Percentiles rank a stretch among this genome's conserved stretches.
phyloP scores from a whole-genome alignment of 164 flowering plant genomes.

The Hamamelis virginiana region DNA sequence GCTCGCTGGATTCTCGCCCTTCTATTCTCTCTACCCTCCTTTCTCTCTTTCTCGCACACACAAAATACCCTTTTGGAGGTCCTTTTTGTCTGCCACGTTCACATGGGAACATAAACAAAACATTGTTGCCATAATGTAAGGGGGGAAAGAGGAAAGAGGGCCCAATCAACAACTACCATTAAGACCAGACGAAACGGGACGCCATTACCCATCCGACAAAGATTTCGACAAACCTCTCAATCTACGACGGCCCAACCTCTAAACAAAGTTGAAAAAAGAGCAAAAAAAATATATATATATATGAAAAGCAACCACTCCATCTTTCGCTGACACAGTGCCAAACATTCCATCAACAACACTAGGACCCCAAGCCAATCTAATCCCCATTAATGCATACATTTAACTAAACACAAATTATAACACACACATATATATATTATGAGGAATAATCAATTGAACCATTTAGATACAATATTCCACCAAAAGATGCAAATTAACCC shows the following conservation, averaged over 20 bases:
- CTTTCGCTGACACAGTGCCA: not conserved
- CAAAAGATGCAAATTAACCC: too few relatives aligned
- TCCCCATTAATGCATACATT: not conserved
- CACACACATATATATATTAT: not conserved
- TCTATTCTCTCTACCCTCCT: too few relatives aligned
- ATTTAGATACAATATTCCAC: constrained; percentile 2
- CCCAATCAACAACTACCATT: constrained; percentile 1
- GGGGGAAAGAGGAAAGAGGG: constrained; percentile 6
- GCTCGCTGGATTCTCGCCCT: too few relatives aligned
- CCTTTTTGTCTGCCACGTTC: constrained; percentile 35
- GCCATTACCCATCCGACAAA: constrained; percentile 7
- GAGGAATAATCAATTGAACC: not conserved
- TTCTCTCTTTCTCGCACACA: too few relatives aligned
- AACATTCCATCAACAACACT: constrained; percentile 17
- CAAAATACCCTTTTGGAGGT: not conserved
- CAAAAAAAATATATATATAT: not conserved
- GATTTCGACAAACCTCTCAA: constrained; percentile 15
- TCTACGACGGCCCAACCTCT: constrained; percentile 2
- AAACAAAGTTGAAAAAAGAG: too few relatives aligned
- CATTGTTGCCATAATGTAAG: constrained; percentile 15
- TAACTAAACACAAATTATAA: not conserved
- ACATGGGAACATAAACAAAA: constrained; percentile 10
- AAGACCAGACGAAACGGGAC: not conserved
- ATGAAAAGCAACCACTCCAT: not conserved
- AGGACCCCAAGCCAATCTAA: not conserved